Percentiles rank a stretch among this genome's conserved stretches.
These are phyloP conservation scores for Pseudocercospora crystallina DNA, from an alignment of 2,329 filamentous ascomycete species.

Conservation along the genomic window DNA sequence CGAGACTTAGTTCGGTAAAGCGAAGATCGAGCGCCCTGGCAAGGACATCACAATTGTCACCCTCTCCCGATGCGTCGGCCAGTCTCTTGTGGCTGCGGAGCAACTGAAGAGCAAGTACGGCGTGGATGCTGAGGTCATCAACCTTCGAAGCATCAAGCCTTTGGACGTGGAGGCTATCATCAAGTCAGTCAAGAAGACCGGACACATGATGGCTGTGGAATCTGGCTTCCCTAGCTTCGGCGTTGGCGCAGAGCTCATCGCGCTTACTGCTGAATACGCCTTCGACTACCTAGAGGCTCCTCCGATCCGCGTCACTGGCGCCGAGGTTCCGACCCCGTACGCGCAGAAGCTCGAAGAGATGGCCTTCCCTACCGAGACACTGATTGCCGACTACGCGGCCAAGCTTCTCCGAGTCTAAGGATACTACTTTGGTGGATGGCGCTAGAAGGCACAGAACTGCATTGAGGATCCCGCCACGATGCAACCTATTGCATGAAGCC, in stretches of 20 bases:
- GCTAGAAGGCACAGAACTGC: neutral
- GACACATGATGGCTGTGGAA: slow-evolving; percentile 85
- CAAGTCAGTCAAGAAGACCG: slow-evolving; percentile 98
- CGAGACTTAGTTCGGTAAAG: slow-evolving; percentile 74
- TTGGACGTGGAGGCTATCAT: slow-evolving; percentile 93
- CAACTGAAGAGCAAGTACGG: slow-evolving; percentile 95
- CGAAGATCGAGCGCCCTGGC: slow-evolving; percentile 95
- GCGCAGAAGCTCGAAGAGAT: slow-evolving; percentile 90
- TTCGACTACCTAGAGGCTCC: slow-evolving; percentile 97
- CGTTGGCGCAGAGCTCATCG: slow-evolving; percentile 88
- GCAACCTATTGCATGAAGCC: neutral
- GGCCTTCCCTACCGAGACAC: slow-evolving; percentile 85
- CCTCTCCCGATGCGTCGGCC: slow-evolving; percentile 91
- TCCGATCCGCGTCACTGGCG: slow-evolving; percentile 89
- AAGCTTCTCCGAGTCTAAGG: slow-evolving; percentile 77
- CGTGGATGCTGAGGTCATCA: slow-evolving; percentile 93
- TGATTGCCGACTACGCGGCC: slow-evolving; percentile 84
- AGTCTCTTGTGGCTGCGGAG: slow-evolving; percentile 84
- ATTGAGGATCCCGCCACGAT: slow-evolving; percentile 7
- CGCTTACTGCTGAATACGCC: slow-evolving; percentile 92
- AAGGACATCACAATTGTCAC: slow-evolving; percentile 96
- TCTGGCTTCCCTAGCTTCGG: slow-evolving; percentile 96
- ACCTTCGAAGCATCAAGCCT: slow-evolving; percentile 95
- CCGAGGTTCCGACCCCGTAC: slow-evolving; percentile 96
- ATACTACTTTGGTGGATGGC: slow-evolving; percentile 3